Base-by-base conservation (phyloP, 2,329 filamentous ascomycete genomes). In the Fusarium sp. region DNA sequence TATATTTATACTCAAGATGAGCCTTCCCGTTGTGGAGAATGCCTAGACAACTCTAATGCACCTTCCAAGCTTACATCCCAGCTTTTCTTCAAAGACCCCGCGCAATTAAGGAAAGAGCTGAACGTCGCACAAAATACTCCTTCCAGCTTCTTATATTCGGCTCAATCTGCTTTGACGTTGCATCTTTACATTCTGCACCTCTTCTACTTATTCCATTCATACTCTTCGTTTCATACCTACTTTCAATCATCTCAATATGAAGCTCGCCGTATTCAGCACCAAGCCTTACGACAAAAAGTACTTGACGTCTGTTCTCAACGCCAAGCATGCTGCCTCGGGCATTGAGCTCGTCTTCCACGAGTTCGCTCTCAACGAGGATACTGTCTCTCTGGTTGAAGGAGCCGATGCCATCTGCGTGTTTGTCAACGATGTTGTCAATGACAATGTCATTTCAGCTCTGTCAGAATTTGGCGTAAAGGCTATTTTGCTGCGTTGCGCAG, bases 401-500 rank as follows among this genome's bases (percentile, higher is more conserved):
- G 82, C 84, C 61, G 79, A 85, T 43, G 89, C 89, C 59, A 83
- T 92, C 50, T 92, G 89, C 78, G 86, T 88, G 72, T 92, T 92
- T 72, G 90, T 92, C 75, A 92, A 92, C 77, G 90, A 92, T 78
- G 78, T 78, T 7, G 80, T 90, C 21, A 80, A 83, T 55, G 82
- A 78, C 7, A 74, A 79, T 3, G 86, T 90, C 41, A 81, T 91
- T 45, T 77, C 81, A 21, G 79, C 80, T 1, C 84, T 91, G 11
- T 79, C 84, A 55, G 64, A 74, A 21, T 69, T 77, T 43, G 88
- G 88, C 72, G 83, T 89, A 46, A 82, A 83, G 49, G 87, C 87
- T 54, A 82, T 92, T 67, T 85, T 91, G 25, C 82, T 92, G 58
- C 88, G 90, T 55, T 92, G 90, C 78, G 90, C 90, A 3, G 90